Evolutionary conservation across 2,329 filamentous ascomycete genomes (phyloP), one percentile per base, ranked within the genome.

Genomic region (Colletotrichum sidae): DNA sequence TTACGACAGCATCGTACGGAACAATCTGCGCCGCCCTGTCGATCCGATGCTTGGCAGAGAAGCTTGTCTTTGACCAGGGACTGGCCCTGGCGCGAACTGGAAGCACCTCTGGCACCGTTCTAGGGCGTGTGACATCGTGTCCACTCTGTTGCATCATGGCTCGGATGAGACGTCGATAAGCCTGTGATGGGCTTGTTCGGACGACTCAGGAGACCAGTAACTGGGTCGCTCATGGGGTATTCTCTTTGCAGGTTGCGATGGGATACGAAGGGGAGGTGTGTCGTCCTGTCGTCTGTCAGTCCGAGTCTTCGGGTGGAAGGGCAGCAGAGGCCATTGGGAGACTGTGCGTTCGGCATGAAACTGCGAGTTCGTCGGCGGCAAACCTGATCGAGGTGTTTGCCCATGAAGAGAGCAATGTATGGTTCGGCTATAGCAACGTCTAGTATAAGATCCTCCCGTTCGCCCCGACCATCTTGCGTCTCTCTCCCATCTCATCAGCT

Each of bases 41-140:
- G 63, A 66, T 66, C 63, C 35, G 17, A 17, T 47, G 35, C 63
- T 57, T 63, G 53, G 63, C 63, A 61, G 63, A 66, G 63, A 66
- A 66, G 63, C 63, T 66, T 66, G 63, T 66, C 63, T 57, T 38
- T 38, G 35, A 49, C 49, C 58, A 56, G 52, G 63, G 59, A 11
- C 44, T 25, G 25, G 25, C 25, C 25, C 25, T 25, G 25, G 25
- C 25, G 25, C 25, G 4, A 25, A 4, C 4, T 25, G 25, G 25
- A 5, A 25, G 25, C 25, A 25, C 25, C 25, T 25, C 25, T 25
- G 25, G 25, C 25, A 25, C 25, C 25, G 25, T 25, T 25, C 4
- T 4, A 25, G 25, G 25, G 25, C 25, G 25, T 25, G 25, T 25
- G 25, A 25, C 4, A 25, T 25, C 25, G 4, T 5, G 25, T 25